Conservation (phyloP, 108 stramenopile species). For the Cyclotella distinguenda region DNA sequence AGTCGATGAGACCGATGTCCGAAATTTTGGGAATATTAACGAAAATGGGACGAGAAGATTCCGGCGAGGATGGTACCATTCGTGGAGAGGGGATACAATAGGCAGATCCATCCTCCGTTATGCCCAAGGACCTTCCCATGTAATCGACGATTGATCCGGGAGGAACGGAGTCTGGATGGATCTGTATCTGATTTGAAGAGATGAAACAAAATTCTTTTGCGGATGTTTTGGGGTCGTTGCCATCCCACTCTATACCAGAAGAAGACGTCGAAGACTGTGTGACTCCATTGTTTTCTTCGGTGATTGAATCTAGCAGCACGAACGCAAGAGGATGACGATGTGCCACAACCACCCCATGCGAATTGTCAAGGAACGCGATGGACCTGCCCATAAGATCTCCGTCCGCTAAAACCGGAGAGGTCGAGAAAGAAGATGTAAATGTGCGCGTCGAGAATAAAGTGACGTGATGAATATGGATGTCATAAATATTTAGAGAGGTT, state of each 20-base stretch:
- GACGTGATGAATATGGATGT: background rate
- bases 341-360: conserved; percentile 65
- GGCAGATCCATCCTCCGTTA: conserved; percentile 23
- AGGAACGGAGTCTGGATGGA: conserved; percentile 40
- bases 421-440: background rate
- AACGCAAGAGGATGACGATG: conserved; percentile 84
- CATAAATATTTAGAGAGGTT: background rate
- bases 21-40: conserved; percentile 77
- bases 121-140: conserved; percentile 32
- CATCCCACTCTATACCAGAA: background rate
- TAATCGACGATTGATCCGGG: conserved; percentile 55
- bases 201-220: conserved; percentile 31
- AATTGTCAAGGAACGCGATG: conserved; percentile 47
- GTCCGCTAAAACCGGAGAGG: conserved; percentile 31
- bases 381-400: conserved; percentile 72
- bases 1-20: conserved; percentile 85
- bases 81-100: background rate
- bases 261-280: background rate
- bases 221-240: conserved; percentile 19
- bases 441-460: background rate
- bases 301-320: conserved; percentile 45
- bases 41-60: conserved; percentile 62
- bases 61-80: background rate
- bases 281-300: background rate
- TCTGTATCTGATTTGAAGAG: conserved; percentile 21